These are phyloP conservation scores for Pseudogymnoascus sp. DNA, from an alignment of 2,329 filamentous ascomycete species.

Conservation along the genomic window DNA sequence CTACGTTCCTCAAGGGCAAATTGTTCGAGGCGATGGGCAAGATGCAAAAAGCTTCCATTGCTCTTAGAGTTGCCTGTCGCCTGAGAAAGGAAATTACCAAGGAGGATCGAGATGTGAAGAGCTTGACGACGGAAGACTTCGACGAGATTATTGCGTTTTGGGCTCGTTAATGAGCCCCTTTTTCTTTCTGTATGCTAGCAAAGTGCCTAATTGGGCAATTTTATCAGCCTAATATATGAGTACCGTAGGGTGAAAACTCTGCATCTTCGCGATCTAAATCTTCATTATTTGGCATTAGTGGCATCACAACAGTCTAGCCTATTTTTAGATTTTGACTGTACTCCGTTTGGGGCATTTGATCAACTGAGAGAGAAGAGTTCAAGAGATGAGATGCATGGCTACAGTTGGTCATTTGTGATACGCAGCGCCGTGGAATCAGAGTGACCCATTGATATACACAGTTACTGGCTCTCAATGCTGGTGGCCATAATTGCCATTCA, in stretches of 20 bases:
- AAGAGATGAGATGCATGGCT: neutral
- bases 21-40: slow-evolving; percentile 16
- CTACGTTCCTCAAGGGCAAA: slow-evolving; percentile 20
- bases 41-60: slow-evolving; percentile 18
- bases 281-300: too few relatives aligned
- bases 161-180: slow-evolving; percentile 12
- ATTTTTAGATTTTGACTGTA: too few relatives aligned
- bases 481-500: too few relatives aligned
- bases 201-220: too few relatives aligned
- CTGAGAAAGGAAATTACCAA: slow-evolving; percentile 20
- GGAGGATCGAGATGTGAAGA: slow-evolving; percentile 18
- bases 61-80: slow-evolving; percentile 16
- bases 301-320: too few relatives aligned
- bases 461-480: too few relatives aligned
- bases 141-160: slow-evolving; percentile 20
- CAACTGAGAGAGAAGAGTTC: neutral
- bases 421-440: neutral
- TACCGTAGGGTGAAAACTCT: too few relatives aligned
- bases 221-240: too few relatives aligned
- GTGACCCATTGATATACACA: too few relatives aligned
- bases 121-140: slow-evolving; percentile 17
- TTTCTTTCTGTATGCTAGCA: neutral
- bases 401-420: neutral
- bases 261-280: too few relatives aligned
- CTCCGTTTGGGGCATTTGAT: neutral